Percentiles rank a stretch among this genome's conserved stretches.
phyloP scores from a whole-genome alignment of 2,329 filamentous ascomycete genomes.

The Dissoconium aciculare region DNA sequence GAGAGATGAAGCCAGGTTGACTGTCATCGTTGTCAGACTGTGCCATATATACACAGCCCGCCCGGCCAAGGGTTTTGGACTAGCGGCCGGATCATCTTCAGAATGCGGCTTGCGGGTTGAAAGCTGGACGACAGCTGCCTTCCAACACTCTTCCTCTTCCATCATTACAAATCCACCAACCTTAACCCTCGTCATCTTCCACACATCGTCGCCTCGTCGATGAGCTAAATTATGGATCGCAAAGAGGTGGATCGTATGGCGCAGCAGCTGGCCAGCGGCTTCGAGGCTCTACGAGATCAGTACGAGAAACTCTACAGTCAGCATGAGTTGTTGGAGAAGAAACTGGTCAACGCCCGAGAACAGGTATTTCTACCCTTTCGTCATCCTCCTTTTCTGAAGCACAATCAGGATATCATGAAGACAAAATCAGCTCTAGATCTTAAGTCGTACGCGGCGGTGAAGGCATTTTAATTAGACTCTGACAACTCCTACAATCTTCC shows the following conservation, averaged over 20 bases:
- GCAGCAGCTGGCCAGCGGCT: conserved; percentile 30
- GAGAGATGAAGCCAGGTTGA: too few relatives aligned
- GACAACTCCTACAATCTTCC: conserved; percentile 15
- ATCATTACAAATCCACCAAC: too few relatives aligned
- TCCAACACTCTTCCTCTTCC: too few relatives aligned
- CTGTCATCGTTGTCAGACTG: too few relatives aligned
- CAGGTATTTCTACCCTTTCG: conserved; percentile 28
- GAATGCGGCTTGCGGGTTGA: too few relatives aligned
- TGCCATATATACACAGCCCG: too few relatives aligned
- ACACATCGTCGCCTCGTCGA: too few relatives aligned
- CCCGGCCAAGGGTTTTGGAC: too few relatives aligned
- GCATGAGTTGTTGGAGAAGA: conserved; percentile 32
- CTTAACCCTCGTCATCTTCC: too few relatives aligned
- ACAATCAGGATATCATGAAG: conserved; percentile 20
- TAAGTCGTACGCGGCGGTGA: conserved; percentile 33
- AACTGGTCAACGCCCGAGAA: conserved; percentile 33
- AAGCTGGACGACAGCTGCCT: too few relatives aligned
- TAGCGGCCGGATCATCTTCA: too few relatives aligned
- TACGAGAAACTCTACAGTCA: conserved; percentile 32
- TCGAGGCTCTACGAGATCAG: conserved; percentile 32
- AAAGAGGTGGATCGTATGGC: conserved; percentile 17
- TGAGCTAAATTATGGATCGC: conserved; percentile 9
- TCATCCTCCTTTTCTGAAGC: conserved; percentile 3
- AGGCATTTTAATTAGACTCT: conserved; percentile 32
- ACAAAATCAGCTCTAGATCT: conserved; percentile 38